A percentile compares a stretch with the other conserved stretches of the same genome.
These are phyloP conservation scores for Leccinum olivaceopallidum DNA, from an alignment of 768 basidiomycete species.

Conservation along the genomic window DNA sequence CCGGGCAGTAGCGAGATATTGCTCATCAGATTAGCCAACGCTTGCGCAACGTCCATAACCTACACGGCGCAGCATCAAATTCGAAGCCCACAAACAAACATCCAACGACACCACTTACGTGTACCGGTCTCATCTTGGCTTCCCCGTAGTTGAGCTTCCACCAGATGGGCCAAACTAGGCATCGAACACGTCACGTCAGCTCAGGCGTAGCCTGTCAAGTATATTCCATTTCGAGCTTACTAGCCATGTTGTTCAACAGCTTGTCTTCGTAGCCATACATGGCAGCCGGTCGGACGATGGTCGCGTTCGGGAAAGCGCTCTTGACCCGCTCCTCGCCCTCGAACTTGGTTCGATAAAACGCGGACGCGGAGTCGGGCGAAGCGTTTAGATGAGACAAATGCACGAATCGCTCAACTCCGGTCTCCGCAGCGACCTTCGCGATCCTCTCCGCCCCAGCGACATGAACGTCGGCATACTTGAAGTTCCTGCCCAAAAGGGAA, in stretches of 20 bases:
- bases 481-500: constrained; percentile 64
- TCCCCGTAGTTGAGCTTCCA: constrained; percentile 91
- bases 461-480: constrained; percentile 78
- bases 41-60: constrained; percentile 95
- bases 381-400: constrained; percentile 98
- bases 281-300: constrained; percentile 80
- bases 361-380: constrained; percentile 69
- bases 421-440: constrained; percentile 75
- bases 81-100: constrained; percentile 18
- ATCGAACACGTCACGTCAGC: constrained; percentile 10
- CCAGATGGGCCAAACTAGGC: constrained; percentile 79
- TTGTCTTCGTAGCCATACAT: constrained; percentile 98
- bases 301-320: constrained; percentile 80
- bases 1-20: constrained; percentile 56
- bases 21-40: constrained; percentile 72
- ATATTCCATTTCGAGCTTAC: constrained; percentile 47
- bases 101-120: constrained; percentile 54
- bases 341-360: constrained; percentile 86
- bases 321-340: constrained; percentile 88
- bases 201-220: constrained; percentile 8
- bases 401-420: constrained; percentile 81
- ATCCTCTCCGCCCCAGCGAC: constrained; percentile 82
- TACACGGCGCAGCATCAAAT: constrained; percentile 33
- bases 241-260: constrained; percentile 86
- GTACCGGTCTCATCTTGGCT: constrained; percentile 88